phyloP scores from a whole-genome alignment of 257 asterid genomes.

The Ballota nigra region DNA sequence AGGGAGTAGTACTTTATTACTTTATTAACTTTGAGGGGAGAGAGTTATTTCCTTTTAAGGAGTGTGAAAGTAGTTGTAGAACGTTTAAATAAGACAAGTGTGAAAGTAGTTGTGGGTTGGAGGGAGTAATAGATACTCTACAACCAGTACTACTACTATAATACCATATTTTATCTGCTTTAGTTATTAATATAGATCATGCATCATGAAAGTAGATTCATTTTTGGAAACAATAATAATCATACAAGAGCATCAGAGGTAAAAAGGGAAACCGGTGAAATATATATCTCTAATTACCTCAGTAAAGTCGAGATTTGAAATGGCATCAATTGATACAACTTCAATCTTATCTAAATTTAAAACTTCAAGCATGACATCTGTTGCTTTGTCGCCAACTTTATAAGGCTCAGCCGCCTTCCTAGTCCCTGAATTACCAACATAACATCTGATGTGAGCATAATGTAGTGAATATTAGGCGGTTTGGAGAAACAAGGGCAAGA shows the following conservation, averaged over 20 bases:
- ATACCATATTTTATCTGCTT: background rate
- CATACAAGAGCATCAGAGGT: slow-evolving; percentile 18
- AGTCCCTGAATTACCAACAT: slow-evolving; percentile 53
- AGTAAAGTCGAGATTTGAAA: slow-evolving; percentile 80
- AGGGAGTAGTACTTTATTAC: too few species aligned
- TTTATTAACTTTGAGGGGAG: too few species aligned
- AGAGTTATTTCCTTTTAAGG: too few species aligned
- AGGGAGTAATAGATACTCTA: slow-evolving; percentile 5
- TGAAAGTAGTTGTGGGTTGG: too few species aligned
- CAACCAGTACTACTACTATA: background rate
- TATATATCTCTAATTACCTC: slow-evolving; percentile 51
- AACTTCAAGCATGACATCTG: slow-evolving; percentile 82
- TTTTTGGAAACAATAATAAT: background rate
- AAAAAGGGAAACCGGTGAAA: slow-evolving; percentile 15
- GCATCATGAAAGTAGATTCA: background rate
- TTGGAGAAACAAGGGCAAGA: background rate
- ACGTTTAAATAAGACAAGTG: too few species aligned
- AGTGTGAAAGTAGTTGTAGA: too few species aligned
- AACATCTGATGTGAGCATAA: background rate
- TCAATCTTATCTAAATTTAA: slow-evolving; percentile 78
- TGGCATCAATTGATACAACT: slow-evolving; percentile 58
- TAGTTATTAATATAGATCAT: background rate
- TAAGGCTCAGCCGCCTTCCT: slow-evolving; percentile 64
- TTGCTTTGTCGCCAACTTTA: slow-evolving; percentile 67
- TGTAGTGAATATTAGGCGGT: background rate